Conservation (phyloP, 768 basidiomycete species). For the Lyophyllum atratum region DNA sequence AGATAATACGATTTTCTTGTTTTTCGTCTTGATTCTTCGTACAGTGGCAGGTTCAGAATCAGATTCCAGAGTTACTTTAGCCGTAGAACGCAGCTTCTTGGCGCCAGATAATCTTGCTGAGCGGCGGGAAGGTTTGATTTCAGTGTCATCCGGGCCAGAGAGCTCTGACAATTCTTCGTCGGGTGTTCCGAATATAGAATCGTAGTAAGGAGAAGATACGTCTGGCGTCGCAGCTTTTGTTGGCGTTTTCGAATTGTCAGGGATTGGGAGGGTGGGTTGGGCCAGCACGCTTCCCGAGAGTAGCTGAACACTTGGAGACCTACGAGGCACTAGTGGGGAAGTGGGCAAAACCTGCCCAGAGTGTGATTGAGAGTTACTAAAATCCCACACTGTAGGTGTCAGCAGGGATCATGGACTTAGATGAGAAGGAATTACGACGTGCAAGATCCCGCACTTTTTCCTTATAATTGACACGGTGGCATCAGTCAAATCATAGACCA, state of each 20-base stretch:
- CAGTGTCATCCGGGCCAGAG: constrained; percentile 16
- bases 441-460: constrained; percentile 26
- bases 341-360: constrained; percentile 7
- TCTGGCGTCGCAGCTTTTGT: background rate
- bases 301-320: constrained; percentile 2
- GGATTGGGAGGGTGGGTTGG: background rate
- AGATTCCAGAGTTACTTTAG: constrained; percentile 5
- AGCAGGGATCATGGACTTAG: background rate
- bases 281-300: background rate
- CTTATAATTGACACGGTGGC: constrained; percentile 1
- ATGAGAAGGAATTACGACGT: constrained; percentile 16
- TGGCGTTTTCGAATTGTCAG: background rate
- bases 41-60: constrained; percentile 10
- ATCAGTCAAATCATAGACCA: background rate
- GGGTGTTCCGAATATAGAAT: constrained; percentile 22
- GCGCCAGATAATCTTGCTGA: background rate
- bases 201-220: constrained; percentile 9
- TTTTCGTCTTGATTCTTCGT: constrained; percentile 6
- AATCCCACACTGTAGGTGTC: constrained; percentile 13
- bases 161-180: constrained; percentile 28
- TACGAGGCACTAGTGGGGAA: constrained; percentile 11
- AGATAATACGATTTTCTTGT: constrained; percentile 13
- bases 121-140: background rate
- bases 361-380: constrained; percentile 8
- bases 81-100: background rate